Conservation (phyloP, 129 eudicot species). For the Lactuca sativa region DNA sequence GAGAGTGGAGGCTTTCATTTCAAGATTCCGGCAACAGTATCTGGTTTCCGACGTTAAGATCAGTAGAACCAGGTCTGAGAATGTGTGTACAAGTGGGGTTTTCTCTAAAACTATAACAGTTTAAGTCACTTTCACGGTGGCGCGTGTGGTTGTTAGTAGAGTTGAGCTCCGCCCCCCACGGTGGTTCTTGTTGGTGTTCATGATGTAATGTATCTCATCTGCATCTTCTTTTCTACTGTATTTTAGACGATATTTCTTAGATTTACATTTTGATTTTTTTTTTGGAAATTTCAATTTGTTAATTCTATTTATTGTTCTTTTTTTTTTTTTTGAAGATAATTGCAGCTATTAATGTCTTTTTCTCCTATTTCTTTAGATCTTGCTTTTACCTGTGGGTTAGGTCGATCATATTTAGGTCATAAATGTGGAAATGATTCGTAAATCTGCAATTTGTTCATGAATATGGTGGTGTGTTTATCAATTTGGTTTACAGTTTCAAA, state of each 20-base stretch:
- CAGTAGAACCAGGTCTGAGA: slow-evolving; percentile 32
- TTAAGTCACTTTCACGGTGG: slow-evolving; percentile 11
- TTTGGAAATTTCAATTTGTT: slow-evolving; percentile 3
- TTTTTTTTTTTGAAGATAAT: neutral
- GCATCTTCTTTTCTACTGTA: slow-evolving; percentile 12
- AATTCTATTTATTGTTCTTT: neutral
- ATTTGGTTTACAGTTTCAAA: neutral
- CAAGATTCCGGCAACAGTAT: slow-evolving; percentile 76
- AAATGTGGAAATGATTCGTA: no score
- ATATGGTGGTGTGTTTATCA: neutral
- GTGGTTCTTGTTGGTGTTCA: slow-evolving; percentile 24
- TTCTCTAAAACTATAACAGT: slow-evolving; percentile 34
- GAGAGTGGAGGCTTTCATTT: slow-evolving; percentile 81
- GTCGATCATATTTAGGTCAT: no score
- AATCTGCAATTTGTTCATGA: no score
- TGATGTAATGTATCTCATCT: slow-evolving; percentile 23
- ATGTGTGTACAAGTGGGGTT: slow-evolving; percentile 30
- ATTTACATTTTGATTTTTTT: neutral
- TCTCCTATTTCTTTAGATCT: neutral
- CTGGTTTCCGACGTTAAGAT: slow-evolving; percentile 63
- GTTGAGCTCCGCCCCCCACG: slow-evolving; percentile 14
- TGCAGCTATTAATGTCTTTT: neutral
- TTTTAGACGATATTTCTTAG: slow-evolving; percentile 4
- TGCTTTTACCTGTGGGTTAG: neutral
- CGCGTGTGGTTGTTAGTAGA: slow-evolving; percentile 24